These are phyloP conservation scores for Vicia villosa DNA, from an alignment of 306 rosid species.

Conservation along the genomic window DNA sequence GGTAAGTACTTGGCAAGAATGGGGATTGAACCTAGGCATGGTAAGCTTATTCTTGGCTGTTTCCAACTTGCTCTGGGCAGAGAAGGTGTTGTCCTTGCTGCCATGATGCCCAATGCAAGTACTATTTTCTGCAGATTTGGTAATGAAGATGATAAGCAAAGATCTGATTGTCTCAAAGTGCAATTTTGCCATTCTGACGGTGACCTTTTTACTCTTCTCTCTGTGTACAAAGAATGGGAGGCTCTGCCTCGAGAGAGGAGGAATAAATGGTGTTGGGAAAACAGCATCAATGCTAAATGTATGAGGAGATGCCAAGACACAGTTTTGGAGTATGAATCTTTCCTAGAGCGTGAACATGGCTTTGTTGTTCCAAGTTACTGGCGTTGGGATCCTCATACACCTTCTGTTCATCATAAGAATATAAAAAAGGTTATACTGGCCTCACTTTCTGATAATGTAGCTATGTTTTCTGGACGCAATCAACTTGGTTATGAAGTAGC, in stretches of 20 bases:
- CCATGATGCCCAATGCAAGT: conserved; percentile 88
- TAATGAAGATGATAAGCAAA: conserved; percentile 64
- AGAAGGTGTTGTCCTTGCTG: conserved; percentile 91
- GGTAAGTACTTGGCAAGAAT: conserved; percentile 70
- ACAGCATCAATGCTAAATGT: conserved; percentile 93
- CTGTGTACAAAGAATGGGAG: conserved; percentile 91
- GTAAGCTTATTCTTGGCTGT: conserved; percentile 85
- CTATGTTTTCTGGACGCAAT: conserved; percentile 81
- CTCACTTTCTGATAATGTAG: conserved; percentile 86
- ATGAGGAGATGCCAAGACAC: conserved; percentile 93
- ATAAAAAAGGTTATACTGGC: conserved; percentile 75
- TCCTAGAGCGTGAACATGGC: conserved; percentile 70
- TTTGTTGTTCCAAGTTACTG: conserved; percentile 62
- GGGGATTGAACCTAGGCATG: conserved; percentile 97
- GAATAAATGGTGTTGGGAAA: conserved; percentile 88
- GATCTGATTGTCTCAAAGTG: conserved; percentile 84
- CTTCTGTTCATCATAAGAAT: conserved; percentile 52
- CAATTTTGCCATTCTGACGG: conserved; percentile 88
- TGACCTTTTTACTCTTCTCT: conserved; percentile 90
- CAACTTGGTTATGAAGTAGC: conserved; percentile 94
- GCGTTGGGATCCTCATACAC: conserved; percentile 67
- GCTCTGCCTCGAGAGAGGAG: conserved; percentile 52
- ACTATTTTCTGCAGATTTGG: conserved; percentile 93
- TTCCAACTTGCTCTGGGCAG: conserved; percentile 49
- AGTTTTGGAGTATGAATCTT: conserved; percentile 64